Evolutionary conservation across 1,139 yeast species (phyloP), one percentile per base, ranked within the genome.

Genomic region (Wickerhamomyces sp.): DNA sequence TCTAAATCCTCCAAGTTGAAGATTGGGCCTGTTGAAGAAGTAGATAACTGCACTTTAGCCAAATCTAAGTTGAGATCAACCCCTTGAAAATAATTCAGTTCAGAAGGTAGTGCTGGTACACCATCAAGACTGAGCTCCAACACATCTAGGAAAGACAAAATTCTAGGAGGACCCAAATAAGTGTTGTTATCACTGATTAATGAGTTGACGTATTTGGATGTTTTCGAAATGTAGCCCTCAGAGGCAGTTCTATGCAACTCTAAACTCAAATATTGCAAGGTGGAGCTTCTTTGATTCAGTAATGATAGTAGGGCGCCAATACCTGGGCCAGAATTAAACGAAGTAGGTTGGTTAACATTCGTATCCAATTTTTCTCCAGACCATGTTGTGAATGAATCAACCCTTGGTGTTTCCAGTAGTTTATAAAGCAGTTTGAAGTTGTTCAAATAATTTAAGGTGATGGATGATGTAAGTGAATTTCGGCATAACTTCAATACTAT

Each of bases 131-230:
- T 64, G 42, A 63, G 78, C 49, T 82, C 85, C 42, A 85, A 62
- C 4, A 83, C 68, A 59, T 86, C 95, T 52, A 88, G 67, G 47
- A 83, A 81, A 21, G 79, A 73, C 42, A 87, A 67, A 1, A 87
- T 67, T 46, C 75, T 77, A 0, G 90, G 82, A 0, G 87, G 72
- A 13, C 72, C 71, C 15, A 56, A 40, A 26, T 49, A 45, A 42
- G 56, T 52, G 40, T 56, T 46, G 45, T 54, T 39, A 5, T 50
- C 51, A 47, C 75, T 66, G 45, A 81, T 72, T 30, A 89, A 63
- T 7, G 70, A 56, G 4, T 72, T 67, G 26, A 81, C 65, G 48
- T 83, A 83, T 20, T 70, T 65, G 19, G 72, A 68, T 21, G 77
- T 74, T 45, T 80, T 70, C 1, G 84, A 70, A 2, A 74, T 60